phyloP scores from a whole-genome alignment of 176 grass and related monocot species.

The Hyparrhenia diplandra region DNA sequence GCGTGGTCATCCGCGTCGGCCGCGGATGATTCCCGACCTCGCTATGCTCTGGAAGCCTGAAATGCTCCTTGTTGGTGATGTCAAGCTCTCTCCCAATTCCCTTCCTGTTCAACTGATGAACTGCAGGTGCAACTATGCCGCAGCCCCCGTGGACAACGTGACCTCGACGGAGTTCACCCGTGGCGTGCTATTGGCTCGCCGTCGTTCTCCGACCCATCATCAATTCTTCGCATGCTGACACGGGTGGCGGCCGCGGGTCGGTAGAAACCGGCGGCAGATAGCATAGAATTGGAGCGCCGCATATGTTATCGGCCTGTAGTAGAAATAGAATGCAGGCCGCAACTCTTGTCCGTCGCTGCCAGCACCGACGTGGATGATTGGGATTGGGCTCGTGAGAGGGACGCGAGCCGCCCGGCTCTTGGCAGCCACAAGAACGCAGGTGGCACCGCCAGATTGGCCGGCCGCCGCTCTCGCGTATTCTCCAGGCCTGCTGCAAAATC shows the following conservation, averaged over 20 bases:
- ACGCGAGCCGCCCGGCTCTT: constrained; percentile 27
- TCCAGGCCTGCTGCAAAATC: neutral
- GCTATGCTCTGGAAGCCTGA: no score
- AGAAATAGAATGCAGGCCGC: neutral
- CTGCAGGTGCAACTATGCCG: no score
- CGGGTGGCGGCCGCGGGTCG: neutral
- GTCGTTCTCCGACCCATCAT: neutral
- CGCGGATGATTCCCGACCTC: no score
- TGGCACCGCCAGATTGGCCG: constrained; percentile 30
- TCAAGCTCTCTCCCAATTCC: no score
- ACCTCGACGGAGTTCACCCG: neutral
- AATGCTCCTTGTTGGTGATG: no score
- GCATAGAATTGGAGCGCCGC: neutral
- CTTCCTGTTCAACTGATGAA: no score
- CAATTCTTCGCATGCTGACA: neutral
- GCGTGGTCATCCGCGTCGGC: no score
- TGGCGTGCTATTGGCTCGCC: neutral
- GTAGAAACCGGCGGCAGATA: neutral
- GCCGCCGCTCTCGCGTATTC: neutral
- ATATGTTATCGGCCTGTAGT: neutral
- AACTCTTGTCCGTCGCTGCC: neutral
- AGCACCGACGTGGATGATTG: neutral
- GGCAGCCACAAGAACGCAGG: constrained; percentile 27
- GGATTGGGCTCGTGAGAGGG: constrained; percentile 16
- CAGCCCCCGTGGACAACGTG: neutral